These are phyloP conservation scores for Leptodontidium sp. DNA, from an alignment of 2,329 filamentous ascomycete species.

Conservation along the genomic window DNA sequence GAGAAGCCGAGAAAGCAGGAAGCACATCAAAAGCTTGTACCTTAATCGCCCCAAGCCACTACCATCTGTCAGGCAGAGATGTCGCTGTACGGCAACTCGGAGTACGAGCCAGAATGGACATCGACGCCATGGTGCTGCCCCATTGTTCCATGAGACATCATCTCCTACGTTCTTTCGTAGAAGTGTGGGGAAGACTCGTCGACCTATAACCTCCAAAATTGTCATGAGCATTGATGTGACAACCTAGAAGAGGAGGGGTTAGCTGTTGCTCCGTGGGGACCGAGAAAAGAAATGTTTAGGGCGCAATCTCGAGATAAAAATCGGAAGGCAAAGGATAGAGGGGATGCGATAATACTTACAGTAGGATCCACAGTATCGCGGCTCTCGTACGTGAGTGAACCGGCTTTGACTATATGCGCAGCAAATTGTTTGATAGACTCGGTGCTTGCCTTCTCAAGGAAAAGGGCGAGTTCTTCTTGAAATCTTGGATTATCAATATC, in stretches of 20 bases:
- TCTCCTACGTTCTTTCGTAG: slow-evolving; percentile 68
- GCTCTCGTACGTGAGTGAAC: slow-evolving; percentile 56
- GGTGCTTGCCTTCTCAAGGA: slow-evolving; percentile 63
- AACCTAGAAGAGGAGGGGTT: neutral
- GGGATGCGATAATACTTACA: slow-evolving; percentile 46
- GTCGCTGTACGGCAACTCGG: slow-evolving; percentile 63
- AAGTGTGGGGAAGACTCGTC: slow-evolving; percentile 45
- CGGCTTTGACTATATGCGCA: slow-evolving; percentile 60
- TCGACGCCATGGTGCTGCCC: slow-evolving; percentile 67
- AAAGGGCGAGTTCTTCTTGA: slow-evolving; percentile 55
- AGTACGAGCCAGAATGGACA: slow-evolving; percentile 68
- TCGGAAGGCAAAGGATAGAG: neutral
- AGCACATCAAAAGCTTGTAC: slow-evolving; percentile 66
- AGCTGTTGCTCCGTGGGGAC: neutral
- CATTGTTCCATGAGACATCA: slow-evolving; percentile 59
- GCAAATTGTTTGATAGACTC: slow-evolving; percentile 63
- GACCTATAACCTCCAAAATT: slow-evolving; percentile 63
- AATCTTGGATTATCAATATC: slow-evolving; percentile 54
- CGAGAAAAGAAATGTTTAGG: neutral
- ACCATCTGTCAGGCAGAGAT: slow-evolving; percentile 54
- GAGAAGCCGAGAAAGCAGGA: slow-evolving; percentile 57
- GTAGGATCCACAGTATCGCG: slow-evolving; percentile 66
- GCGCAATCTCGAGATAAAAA: neutral
- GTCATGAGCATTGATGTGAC: slow-evolving; percentile 68
- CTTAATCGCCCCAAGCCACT: slow-evolving; percentile 53